Evolutionary conservation across 306 rosid species (phyloP), one percentile per base, ranked within the genome.

Genomic region (Astragalus membranaceus): DNA sequence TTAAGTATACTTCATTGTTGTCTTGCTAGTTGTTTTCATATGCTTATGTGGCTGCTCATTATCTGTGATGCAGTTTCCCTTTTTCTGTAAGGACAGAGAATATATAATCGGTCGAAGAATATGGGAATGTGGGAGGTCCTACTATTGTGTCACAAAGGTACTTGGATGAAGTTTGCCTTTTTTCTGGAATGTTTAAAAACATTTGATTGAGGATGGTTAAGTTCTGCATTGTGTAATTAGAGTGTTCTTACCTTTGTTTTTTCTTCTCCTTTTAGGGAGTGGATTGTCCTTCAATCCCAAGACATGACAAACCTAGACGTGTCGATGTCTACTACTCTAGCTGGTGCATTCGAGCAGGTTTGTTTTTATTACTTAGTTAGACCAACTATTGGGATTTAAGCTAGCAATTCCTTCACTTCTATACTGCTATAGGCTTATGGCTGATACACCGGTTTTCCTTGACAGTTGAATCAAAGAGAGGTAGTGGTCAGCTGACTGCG

Each of bases 281-380:
- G 42, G 84, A 85, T 44, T 77, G 79, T 57, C 78, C 88, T 76
- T 81, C 82, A 54, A 20, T 88, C 32, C 81, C 87, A 46, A 83
- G 69, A 67, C 42, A 17, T 14, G 88, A 83, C 35, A 88, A 79
- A 30, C 87, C 84, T 8, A 77, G 84, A 64, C 88, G 90, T 0
- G 93, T 85, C 3, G 93, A 88, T 20, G 44, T 68, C 48, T 88
- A 81, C 56, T 83, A 81, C 84, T 88, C 93, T 55, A 88, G 90
- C 76, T 88, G 90, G 90, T 81, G 90, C 85, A 83, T 88, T 72
- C 79, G 87, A 66, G 87, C 90, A 49, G 93, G 90, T 85, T 61
- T 58, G 41, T 13, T 48, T 23, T 13, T 46, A 15, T 4, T 3
- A 37, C 56, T 65, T 55, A 36, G 50, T 51, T 6, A 65, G 33